These are phyloP conservation scores for Curvularia verruculosa DNA, from an alignment of 2,329 filamentous ascomycete species.

Conservation along the genomic window DNA sequence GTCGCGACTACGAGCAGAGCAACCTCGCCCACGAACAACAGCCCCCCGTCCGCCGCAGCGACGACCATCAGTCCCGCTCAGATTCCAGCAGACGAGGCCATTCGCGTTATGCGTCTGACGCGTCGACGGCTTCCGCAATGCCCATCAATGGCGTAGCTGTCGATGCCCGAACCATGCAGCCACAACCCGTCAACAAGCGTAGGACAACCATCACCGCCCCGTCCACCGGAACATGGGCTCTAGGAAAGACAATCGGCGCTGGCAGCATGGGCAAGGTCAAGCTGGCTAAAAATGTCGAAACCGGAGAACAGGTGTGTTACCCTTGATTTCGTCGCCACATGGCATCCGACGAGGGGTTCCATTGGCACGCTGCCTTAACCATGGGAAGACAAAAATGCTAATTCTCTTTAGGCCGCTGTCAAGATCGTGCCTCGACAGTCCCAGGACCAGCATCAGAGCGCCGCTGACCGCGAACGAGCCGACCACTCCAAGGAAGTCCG, in stretches of 20 bases:
- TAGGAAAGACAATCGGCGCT: slow-evolving; percentile 95
- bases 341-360: not conserved
- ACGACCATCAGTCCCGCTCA: slow-evolving; percentile 64
- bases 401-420: slow-evolving; percentile 74
- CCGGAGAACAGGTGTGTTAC: slow-evolving; percentile 80
- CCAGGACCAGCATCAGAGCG: slow-evolving; percentile 77
- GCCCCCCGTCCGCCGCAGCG: slow-evolving; percentile 64
- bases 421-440: slow-evolving; percentile 95
- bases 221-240: slow-evolving; percentile 83
- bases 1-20: slow-evolving; percentile 75
- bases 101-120: slow-evolving; percentile 55
- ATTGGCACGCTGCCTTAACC: not conserved
- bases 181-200: slow-evolving; percentile 48
- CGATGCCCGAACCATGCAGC: slow-evolving; percentile 34
- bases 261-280: slow-evolving; percentile 99
- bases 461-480: slow-evolving; percentile 81
- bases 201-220: slow-evolving; percentile 86
- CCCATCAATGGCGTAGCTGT: slow-evolving; percentile 47
- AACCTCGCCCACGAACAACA: slow-evolving; percentile 62
- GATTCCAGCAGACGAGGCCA: slow-evolving; percentile 60
- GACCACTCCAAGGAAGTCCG: slow-evolving; percentile 97
- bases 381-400: slow-evolving; percentile 10
- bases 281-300: slow-evolving; percentile 86
- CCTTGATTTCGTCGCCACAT: not conserved
- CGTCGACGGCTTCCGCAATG: slow-evolving; percentile 46